Evolutionary conservation across 2,329 filamentous ascomycete genomes (phyloP).

Genomic region (Exophiala mesophila): DNA sequence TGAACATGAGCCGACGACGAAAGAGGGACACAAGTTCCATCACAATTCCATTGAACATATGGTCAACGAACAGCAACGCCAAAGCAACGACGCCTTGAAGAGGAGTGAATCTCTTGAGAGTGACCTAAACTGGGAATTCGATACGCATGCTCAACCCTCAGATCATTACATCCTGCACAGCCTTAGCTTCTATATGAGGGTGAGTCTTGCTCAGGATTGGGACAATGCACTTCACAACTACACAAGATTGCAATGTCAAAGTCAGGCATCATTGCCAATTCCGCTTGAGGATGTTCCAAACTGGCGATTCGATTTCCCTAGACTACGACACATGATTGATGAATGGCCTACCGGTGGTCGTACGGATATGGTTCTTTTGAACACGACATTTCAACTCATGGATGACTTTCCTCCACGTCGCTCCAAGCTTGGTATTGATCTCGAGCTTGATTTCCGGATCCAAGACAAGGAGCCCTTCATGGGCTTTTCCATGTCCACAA

Average conservation of each 20-base stretch:
- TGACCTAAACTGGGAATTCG: conserved; percentile 1
- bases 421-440: conserved; percentile 39
- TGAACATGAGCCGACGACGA: conserved; percentile 5
- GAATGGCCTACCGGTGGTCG: conserved; percentile 32
- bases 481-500: conserved; percentile 10
- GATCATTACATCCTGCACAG: conserved; percentile 24
- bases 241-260: conserved; percentile 39
- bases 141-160: neutral
- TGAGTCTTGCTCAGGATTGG: conserved; percentile 35
- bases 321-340: conserved; percentile 34
- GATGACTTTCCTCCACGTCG: conserved; percentile 38
- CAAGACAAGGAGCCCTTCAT: conserved; percentile 31
- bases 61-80: conserved; percentile 16
- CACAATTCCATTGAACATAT: conserved; percentile 23
- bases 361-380: conserved; percentile 42
- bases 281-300: conserved; percentile 36
- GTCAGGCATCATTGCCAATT: conserved; percentile 33
- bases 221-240: conserved; percentile 42
- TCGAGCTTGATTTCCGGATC: conserved; percentile 39
- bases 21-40: conserved; percentile 19
- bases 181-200: conserved; percentile 45
- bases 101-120: conserved; percentile 1
- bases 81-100: neutral
- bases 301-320: conserved; percentile 41
- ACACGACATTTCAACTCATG: conserved; percentile 41